Conservation (phyloP, 345 rosid species). For the Stellera chamaejasme region DNA sequence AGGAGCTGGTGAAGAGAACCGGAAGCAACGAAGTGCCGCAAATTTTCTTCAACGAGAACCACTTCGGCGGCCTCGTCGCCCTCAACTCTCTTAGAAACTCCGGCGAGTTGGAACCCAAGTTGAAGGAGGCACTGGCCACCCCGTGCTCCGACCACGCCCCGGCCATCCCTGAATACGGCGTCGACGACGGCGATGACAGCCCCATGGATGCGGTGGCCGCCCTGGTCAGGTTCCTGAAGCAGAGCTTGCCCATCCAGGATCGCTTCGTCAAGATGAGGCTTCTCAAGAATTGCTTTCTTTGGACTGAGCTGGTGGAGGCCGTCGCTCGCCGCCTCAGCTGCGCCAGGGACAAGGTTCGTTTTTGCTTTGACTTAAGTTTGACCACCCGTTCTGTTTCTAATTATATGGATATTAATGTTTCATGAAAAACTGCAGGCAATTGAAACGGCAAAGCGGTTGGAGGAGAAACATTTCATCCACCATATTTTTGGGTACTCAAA, state of each 20-base stretch:
- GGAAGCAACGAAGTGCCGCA: constrained; percentile 68
- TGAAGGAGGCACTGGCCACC: constrained; percentile 39
- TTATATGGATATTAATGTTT: too few species aligned
- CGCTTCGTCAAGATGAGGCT: constrained; percentile 85
- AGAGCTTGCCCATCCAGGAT: constrained; percentile 69
- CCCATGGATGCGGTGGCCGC: constrained; percentile 39
- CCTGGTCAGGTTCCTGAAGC: constrained; percentile 49
- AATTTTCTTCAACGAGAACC: constrained; percentile 79
- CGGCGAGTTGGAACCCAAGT: constrained; percentile 45
- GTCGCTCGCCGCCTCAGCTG: constrained; percentile 55
- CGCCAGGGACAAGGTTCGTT: constrained; percentile 63
- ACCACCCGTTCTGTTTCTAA: not conserved
- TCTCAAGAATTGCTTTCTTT: constrained; percentile 75
- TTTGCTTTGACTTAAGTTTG: not conserved
- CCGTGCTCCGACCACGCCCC: constrained; percentile 58
- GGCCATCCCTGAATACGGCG: constrained; percentile 46
- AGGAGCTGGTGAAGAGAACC: constrained; percentile 53
- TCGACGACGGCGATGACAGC: constrained; percentile 48
- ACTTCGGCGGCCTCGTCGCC: constrained; percentile 72
- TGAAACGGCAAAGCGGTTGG: constrained; percentile 63
- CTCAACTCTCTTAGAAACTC: constrained; percentile 72
- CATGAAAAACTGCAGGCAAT: constrained; percentile 40
- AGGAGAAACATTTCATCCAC: constrained; percentile 74
- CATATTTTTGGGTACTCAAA: constrained; percentile 71
- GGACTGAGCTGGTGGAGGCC: constrained; percentile 63